A percentile compares a stretch with the other conserved stretches of the same genome.
phyloP scores from a whole-genome alignment of 345 rosid genomes.

The Salix brachista region DNA sequence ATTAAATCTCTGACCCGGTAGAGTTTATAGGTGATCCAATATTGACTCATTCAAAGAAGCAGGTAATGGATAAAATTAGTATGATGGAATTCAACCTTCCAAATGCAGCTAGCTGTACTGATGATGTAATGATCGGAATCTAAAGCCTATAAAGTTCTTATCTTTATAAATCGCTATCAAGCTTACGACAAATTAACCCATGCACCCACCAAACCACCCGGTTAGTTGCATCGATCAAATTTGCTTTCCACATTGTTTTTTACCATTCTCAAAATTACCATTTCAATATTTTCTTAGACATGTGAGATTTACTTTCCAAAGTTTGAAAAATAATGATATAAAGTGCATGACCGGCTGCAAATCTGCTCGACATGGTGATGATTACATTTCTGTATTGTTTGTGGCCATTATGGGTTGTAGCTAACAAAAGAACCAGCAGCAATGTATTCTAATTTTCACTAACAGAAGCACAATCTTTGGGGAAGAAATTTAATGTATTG shows the following conservation, averaged over 20 bases:
- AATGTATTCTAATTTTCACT: not conserved
- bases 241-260: slow-evolving; percentile 13
- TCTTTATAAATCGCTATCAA: slow-evolving; percentile 1
- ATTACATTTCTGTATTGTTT: not conserved
- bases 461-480: not conserved
- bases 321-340: no score
- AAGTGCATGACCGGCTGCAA: not conserved
- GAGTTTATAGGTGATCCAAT: not conserved
- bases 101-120: not conserved
- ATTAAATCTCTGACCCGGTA: not conserved
- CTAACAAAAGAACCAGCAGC: not conserved
- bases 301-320: not conserved
- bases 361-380: not conserved
- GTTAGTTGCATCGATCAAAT: not conserved
- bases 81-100: slow-evolving; percentile 4
- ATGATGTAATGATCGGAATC: not conserved
- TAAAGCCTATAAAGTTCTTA: not conserved
- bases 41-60: slow-evolving; percentile 9
- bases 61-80: not conserved
- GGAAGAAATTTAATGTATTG: not conserved
- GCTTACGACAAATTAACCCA: not conserved
- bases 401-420: not conserved
- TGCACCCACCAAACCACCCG: slow-evolving; percentile 17
- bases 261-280: not conserved
- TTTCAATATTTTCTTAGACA: not conserved